Conservation (phyloP, 768 basidiomycete genomes). For the Gymnopilus dilepis region DNA sequence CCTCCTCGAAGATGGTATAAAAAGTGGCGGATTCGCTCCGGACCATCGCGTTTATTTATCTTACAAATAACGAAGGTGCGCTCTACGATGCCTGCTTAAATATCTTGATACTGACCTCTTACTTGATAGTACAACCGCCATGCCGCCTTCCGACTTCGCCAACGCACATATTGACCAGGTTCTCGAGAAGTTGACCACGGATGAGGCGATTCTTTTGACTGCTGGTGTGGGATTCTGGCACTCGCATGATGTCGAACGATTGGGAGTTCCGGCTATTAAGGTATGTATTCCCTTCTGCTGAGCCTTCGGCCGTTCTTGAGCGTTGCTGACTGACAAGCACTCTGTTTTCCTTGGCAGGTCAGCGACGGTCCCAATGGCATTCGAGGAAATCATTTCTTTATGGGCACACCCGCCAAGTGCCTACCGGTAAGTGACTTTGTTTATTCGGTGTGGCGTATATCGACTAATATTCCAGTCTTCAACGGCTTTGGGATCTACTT, state of each 20-base stretch:
- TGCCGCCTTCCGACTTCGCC: constrained; percentile 75
- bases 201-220: constrained; percentile 74
- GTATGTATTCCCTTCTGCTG: constrained; percentile 36
- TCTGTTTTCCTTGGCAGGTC: constrained; percentile 45
- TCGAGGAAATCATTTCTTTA: constrained; percentile 79
- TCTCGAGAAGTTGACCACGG: constrained; percentile 69
- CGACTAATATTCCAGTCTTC: constrained; percentile 59
- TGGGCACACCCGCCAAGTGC: constrained; percentile 82
- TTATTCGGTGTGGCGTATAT: no score
- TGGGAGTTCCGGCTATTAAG: constrained; percentile 77
- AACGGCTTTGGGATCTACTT: constrained; percentile 79
- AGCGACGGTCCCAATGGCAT: constrained; percentile 84
- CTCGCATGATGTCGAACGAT: constrained; percentile 65
- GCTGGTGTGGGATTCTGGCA: constrained; percentile 84
- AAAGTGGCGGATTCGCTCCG: constrained; percentile 2
- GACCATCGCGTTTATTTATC: not conserved
- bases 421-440: constrained; percentile 63
- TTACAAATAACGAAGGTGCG: not conserved
- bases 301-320: no score
- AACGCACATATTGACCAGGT: constrained; percentile 64
- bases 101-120: not conserved
- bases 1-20: constrained; percentile 1
- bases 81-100: not conserved
- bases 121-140: constrained; percentile 28
- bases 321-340: not conserved